Evolutionary conservation across 1,284 basidiomycete genomes (phyloP).

Genomic region (Rhodotorula sp.): DNA sequence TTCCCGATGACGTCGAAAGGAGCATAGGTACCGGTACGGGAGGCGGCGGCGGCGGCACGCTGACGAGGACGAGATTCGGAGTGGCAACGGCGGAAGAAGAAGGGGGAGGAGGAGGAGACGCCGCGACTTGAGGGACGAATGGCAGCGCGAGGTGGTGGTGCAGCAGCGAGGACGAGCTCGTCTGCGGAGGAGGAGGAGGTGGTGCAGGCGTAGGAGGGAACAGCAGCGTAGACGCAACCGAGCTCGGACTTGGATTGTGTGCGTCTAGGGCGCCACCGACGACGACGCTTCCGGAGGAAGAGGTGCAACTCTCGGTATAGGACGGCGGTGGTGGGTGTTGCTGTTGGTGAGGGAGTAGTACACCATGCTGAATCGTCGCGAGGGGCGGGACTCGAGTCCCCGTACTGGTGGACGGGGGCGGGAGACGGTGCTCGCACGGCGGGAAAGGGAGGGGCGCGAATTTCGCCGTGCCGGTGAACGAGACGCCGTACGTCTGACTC

Average conservation of each 20-base stretch:
- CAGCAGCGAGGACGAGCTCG: no score
- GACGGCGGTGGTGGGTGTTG: neutral
- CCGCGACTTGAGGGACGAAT: neutral
- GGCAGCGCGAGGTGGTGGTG: neutral
- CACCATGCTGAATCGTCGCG: neutral
- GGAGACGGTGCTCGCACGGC: conserved; percentile 14
- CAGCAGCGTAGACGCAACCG: no score
- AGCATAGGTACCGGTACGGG: neutral
- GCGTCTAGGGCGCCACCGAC: no score
- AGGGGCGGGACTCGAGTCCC: neutral
- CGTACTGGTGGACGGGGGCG: neutral
- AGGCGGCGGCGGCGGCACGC: neutral
- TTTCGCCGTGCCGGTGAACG: conserved; percentile 2
- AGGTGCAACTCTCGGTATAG: neutral
- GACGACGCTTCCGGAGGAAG: no score
- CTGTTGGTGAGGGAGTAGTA: no score
- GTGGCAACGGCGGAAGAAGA: neutral
- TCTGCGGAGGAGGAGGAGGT: no score
- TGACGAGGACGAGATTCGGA: neutral
- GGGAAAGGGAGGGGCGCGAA: conserved; percentile 16
- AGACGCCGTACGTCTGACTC: neutral
- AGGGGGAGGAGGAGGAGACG: neutral
- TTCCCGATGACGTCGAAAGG: neutral
- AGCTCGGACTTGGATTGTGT: no score
- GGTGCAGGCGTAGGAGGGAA: no score